Evolutionary conservation across 2,329 filamentous ascomycete species (phyloP), one percentile per base, ranked within the genome.

Genomic region (Epichloe glyceriae): DNA sequence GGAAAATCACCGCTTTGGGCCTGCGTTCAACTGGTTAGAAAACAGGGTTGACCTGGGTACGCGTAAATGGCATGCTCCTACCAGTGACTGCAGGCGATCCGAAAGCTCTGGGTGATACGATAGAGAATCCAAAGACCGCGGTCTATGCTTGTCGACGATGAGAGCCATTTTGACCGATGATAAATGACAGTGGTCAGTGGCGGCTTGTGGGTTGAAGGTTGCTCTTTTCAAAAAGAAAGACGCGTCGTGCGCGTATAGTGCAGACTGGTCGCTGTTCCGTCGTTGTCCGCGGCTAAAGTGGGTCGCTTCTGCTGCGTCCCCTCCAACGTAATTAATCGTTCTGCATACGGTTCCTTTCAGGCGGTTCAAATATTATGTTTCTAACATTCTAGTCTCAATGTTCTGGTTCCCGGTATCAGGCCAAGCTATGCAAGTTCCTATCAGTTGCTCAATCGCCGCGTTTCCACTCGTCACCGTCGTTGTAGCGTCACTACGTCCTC

Each of bases 1-100:
- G 93, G 93, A 65, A 98, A 98, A 67, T 98, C 94, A 60, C 91
- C 89, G 70, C 86, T 94, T 79, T 94, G 88, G 50, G 93, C 93
- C 90, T 95, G 59, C 54, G 50, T 43, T 19, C 14, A 26, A 19
- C n/a, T 38, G n/a, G 39, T 40, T 10, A 45, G 17, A 40, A 48
- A n/a, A 46, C 11, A 30, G 19, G n/a, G 11, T 20, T 11, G 47
- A 15, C 10, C 11, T n/a, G 33, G 35, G 38, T 34, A 37, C 19
- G 17, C 6, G 14, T 43, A 34, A 20, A 15, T 26, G n/a, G 20
- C 17, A 35, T 41, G 11, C 15, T 19, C 78, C 60, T 79, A 95
- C 90, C 55, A 98, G 76, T 33, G 93, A 88, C 59, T 83, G 82
- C 45, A 98, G 78, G 53, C 91, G 82, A 26, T 88, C 84, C 11